Conservation (phyloP, 192 early-diverging fungal species). For the Lobosporangium transversale region DNA sequence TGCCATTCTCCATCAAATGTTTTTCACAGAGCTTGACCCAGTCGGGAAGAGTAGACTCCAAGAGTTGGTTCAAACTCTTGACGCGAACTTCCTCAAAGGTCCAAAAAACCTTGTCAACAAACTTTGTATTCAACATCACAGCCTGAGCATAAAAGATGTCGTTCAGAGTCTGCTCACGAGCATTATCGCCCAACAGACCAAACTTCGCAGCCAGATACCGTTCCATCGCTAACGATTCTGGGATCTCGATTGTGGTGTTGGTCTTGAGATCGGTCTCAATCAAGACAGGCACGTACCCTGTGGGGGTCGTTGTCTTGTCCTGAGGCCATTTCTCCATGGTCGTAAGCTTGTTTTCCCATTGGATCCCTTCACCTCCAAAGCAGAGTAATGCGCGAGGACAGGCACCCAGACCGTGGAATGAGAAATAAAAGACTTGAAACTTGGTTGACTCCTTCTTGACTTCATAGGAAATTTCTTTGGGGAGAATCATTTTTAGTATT, state of each 20-base stretch:
- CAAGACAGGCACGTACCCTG: constrained; percentile 17
- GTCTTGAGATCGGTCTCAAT: constrained; percentile 13
- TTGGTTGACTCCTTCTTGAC: background rate
- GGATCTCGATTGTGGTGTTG: constrained; percentile 32
- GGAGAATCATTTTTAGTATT: constrained; percentile 1
- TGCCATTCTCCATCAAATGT: constrained; percentile 12
- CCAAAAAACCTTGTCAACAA: background rate
- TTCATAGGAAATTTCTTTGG: background rate
- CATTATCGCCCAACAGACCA: constrained; percentile 29
- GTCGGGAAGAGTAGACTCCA: background rate
- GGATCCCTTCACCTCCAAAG: constrained; percentile 15
- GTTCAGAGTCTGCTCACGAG: constrained; percentile 37
- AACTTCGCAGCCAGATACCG: constrained; percentile 57
- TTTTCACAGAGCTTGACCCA: constrained; percentile 18
- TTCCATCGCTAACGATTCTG: constrained; percentile 58
- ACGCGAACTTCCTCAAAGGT: background rate
- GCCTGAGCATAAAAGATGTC: constrained; percentile 29
- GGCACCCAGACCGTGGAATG: constrained; percentile 13
- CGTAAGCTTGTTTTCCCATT: constrained; percentile 40
- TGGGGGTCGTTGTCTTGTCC: constrained; percentile 4
- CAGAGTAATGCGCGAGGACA: constrained; percentile 43
- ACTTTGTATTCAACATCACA: background rate
- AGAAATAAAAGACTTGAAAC: constrained; percentile 10
- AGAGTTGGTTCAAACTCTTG: background rate
- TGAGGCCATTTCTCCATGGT: constrained; percentile 9